Percentiles rank a stretch among this genome's conserved stretches.
Conservation (phyloP, 768 basidiomycete species). For the Russula earlei region DNA sequence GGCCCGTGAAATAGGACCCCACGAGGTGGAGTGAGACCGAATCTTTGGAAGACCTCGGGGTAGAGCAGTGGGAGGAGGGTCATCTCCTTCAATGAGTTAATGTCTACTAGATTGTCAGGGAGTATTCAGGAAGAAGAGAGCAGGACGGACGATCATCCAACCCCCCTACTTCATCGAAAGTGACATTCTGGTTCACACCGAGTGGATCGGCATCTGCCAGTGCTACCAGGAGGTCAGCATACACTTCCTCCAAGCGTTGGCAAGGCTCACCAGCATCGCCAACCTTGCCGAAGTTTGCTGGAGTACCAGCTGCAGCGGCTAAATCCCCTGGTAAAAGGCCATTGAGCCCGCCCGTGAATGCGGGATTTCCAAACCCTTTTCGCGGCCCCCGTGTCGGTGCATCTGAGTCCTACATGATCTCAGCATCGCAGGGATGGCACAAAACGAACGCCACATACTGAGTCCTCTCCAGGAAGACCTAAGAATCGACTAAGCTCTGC, state of each 20-base stretch:
- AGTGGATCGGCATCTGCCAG: slow-evolving; percentile 94
- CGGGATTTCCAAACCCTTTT: slow-evolving; percentile 47
- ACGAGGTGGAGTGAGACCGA: slow-evolving; percentile 88
- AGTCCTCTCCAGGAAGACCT: slow-evolving; percentile 66
- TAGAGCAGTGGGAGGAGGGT: slow-evolving; percentile 90
- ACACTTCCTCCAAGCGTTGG: slow-evolving; percentile 1
- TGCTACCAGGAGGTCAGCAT: slow-evolving; percentile 34
- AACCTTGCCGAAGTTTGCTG: slow-evolving; percentile 79
- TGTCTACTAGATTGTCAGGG: slow-evolving; percentile 44
- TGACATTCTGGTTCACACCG: slow-evolving; percentile 86
- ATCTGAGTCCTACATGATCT: slow-evolving; percentile 55
- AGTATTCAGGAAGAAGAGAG: not conserved
- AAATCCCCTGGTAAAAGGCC: slow-evolving; percentile 58
- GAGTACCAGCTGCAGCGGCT: slow-evolving; percentile 60
- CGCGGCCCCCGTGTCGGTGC: slow-evolving; percentile 55
- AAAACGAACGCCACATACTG: slow-evolving; percentile 29
- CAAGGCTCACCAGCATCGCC: slow-evolving; percentile 57
- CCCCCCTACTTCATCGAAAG: slow-evolving; percentile 95
- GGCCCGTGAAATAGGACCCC: slow-evolving; percentile 98
- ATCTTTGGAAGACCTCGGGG: slow-evolving; percentile 92
- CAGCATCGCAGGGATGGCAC: not conserved
- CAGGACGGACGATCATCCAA: slow-evolving; percentile 72
- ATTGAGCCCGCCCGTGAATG: slow-evolving; percentile 38
- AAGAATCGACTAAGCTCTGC: slow-evolving; percentile 73
- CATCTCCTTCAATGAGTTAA: slow-evolving; percentile 97